Evolutionary conservation across 2,329 filamentous ascomycete genomes (phyloP).

Genomic region (Chaetomium olivaceum): DNA sequence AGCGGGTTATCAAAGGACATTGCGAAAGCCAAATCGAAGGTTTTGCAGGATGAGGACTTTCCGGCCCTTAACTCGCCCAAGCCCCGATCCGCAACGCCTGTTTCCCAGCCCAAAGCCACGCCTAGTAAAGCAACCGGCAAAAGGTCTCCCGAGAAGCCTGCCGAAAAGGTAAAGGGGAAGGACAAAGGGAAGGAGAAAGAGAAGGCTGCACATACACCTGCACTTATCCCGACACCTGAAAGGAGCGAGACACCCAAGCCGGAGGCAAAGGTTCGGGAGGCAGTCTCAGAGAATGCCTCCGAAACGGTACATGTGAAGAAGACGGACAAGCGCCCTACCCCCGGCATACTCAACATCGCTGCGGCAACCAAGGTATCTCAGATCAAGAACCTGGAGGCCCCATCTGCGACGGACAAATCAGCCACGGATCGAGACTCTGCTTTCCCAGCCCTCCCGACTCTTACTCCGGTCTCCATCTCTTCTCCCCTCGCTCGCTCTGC

Average conservation of each 20-base stretch:
- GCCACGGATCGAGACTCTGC: constrained; percentile 42
- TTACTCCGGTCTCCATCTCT: constrained; percentile 50
- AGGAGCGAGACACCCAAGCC: constrained; percentile 31
- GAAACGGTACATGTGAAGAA: constrained; percentile 25
- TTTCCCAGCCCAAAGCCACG: constrained; percentile 40
- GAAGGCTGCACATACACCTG: constrained; percentile 9
- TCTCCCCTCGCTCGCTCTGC: constrained; percentile 54
- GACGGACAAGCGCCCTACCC: constrained; percentile 43
- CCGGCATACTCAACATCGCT: constrained; percentile 51
- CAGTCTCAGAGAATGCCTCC: constrained; percentile 29
- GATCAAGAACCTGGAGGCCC: constrained; percentile 38
- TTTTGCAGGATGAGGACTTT: constrained; percentile 63
- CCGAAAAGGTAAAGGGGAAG: constrained; percentile 26
- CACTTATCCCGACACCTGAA: constrained; percentile 30
- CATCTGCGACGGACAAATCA: constrained; percentile 39
- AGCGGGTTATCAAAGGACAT: constrained; percentile 51
- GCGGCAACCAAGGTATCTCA: constrained; percentile 46
- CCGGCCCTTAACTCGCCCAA: constrained; percentile 56
- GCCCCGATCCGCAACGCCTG: constrained; percentile 39
- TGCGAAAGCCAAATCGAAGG: constrained; percentile 43
- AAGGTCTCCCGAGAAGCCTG: constrained; percentile 34
- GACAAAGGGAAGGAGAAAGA: constrained; percentile 23
- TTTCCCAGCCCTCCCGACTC: constrained; percentile 54
- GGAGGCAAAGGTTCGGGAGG: constrained; percentile 32
- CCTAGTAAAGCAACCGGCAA: constrained; percentile 41